Conservation (phyloP, 2,329 filamentous ascomycete genomes). For the Simplicillium aogashimaense region DNA sequence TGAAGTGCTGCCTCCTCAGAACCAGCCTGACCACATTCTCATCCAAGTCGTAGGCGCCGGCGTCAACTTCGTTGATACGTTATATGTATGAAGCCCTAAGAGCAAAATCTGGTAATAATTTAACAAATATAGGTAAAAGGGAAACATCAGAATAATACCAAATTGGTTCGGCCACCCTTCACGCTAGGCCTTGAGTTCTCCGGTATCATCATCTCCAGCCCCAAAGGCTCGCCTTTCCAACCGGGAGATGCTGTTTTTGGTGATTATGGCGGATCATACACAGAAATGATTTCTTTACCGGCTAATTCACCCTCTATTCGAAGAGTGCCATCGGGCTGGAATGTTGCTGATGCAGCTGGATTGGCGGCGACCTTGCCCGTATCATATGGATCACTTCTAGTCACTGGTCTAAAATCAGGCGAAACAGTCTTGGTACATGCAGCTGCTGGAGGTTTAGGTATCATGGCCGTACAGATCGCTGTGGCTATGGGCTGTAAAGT, state of each 20-base stretch:
- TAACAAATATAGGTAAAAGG: slow-evolving; percentile 30
- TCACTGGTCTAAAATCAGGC: slow-evolving; percentile 28
- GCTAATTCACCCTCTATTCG: slow-evolving; percentile 21
- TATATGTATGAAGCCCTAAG: slow-evolving; percentile 30
- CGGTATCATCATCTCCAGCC: slow-evolving; percentile 34
- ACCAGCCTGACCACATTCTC: slow-evolving; percentile 12
- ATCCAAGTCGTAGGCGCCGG: slow-evolving; percentile 40
- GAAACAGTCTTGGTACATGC: slow-evolving; percentile 45
- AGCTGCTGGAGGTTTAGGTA: slow-evolving; percentile 43
- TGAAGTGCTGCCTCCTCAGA: slow-evolving; percentile 11
- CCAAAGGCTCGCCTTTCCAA: slow-evolving; percentile 22
- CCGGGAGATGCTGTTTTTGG: slow-evolving; percentile 46
- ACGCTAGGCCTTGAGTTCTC: slow-evolving; percentile 51
- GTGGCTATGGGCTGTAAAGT: slow-evolving; percentile 41
- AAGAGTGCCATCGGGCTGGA: slow-evolving; percentile 33
- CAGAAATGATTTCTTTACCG: slow-evolving; percentile 36
- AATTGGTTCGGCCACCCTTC: slow-evolving; percentile 47
- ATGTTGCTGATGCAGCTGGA: slow-evolving; percentile 38
- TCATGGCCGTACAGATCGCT: slow-evolving; percentile 46
- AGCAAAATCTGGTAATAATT: too few relatives aligned
- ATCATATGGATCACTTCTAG: slow-evolving; percentile 38
- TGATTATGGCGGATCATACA: slow-evolving; percentile 38
- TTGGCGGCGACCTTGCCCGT: slow-evolving; percentile 43
- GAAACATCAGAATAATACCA: slow-evolving; percentile 49
- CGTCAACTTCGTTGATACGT: slow-evolving; percentile 50